These are phyloP conservation scores for Dactylellina parvicollis DNA, from an alignment of 2,329 filamentous ascomycete genomes.

Conservation along the genomic window DNA sequence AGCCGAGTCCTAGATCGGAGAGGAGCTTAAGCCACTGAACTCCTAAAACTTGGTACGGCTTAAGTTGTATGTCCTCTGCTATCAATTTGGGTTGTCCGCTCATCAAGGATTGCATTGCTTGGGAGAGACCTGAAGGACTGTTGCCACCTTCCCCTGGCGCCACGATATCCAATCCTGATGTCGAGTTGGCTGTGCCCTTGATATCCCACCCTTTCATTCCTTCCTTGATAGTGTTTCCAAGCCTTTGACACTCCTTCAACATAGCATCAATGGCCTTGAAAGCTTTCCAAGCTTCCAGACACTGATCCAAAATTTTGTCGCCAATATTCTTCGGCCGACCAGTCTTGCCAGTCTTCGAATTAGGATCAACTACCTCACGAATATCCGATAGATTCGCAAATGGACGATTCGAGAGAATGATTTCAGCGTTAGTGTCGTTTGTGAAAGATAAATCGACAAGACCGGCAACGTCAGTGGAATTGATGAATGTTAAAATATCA, in stretches of 20 bases:
- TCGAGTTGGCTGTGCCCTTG: constrained; percentile 69
- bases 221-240: constrained; percentile 73
- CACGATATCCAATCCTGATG: constrained; percentile 68
- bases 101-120: constrained; percentile 62
- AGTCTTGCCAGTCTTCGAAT: constrained; percentile 63
- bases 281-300: constrained; percentile 77
- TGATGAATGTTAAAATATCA: constrained; percentile 81
- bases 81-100: constrained; percentile 79
- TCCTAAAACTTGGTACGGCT: constrained; percentile 92
- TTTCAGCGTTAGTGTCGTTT: constrained; percentile 73
- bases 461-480: constrained; percentile 77
- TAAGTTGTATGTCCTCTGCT: constrained; percentile 79
- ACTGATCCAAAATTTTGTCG: constrained; percentile 73
- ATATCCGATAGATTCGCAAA: constrained; percentile 75
- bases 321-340: constrained; percentile 70
- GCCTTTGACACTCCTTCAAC: constrained; percentile 76
- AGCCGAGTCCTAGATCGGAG: constrained; percentile 80
- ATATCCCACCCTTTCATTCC: constrained; percentile 76
- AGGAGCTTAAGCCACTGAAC: constrained; percentile 93
- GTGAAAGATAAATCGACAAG: constrained; percentile 83
- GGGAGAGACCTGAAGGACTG: constrained; percentile 61
- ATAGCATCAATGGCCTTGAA: constrained; percentile 86
- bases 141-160: constrained; percentile 59
- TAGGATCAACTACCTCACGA: constrained; percentile 68
- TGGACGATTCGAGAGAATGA: constrained; percentile 77